Base-by-base conservation (phyloP, 2,329 filamentous ascomycete species). In the Bipolaris victoriae region DNA sequence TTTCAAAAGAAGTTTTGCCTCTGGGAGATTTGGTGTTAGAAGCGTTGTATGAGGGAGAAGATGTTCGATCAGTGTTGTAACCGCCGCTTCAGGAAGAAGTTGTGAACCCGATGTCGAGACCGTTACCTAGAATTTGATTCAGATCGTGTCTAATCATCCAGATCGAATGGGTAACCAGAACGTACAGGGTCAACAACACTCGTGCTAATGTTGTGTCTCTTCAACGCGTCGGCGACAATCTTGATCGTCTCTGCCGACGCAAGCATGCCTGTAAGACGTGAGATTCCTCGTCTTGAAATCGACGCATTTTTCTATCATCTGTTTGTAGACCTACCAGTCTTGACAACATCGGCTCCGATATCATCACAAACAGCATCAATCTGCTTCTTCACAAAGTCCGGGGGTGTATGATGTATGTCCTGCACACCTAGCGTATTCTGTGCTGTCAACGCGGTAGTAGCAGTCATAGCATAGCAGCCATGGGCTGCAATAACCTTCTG, bases 401-500 rank as follows among this genome's bases (percentile, higher is more conserved):
- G 81, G 0, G 94, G 94, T 7, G 90, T 86, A 54, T 89, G 80
- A 71, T 97, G 91, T 49, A 98, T 91, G 63, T 84, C 91, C 60
- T 87, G 82, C 13, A 98, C 92, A 4, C 92, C 92, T 51, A 85
- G 83, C 0, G 95, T 99, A 77, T 98, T 97, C 73, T 98, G 95
- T 15, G 92, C 93, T n/a, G 95, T 99, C 71, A 99, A 81, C 18
- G 94, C 94, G 13, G 94, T 96, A 9, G 94, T 97, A 20, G 93
- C 92, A 49, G 94, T 97, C 88, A 97, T 96, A 58, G 92, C 92
- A 82, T 98, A 98, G 79, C 91, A 95, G 58, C 90, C 88, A 84
- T 98, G 92, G 16, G 91, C 91, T 43, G 92, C 90, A 59, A 97
- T 89, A 60, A 96, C 92, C 76, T 97, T 96, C 73, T 98, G 93